Evolutionary conservation across 495 filamentous ascomycete species (phyloP).

Genomic region (Parachaetomium inaequale): DNA sequence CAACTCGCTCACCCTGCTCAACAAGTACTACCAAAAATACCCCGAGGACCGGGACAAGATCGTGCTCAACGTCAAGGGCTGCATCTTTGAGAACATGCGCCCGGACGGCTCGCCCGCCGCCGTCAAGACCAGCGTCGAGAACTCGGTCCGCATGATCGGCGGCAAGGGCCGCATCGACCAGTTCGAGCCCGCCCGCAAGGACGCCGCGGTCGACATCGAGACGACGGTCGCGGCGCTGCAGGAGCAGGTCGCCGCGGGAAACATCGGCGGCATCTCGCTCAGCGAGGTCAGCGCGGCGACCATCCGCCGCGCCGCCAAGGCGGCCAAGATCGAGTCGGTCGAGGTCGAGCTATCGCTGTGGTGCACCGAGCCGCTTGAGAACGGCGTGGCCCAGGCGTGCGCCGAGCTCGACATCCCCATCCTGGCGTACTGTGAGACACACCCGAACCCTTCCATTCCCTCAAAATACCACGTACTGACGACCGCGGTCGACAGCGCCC

Average conservation of each 20-base stretch:
- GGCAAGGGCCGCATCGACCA: conserved; percentile 80
- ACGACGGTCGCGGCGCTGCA: conserved; percentile 52
- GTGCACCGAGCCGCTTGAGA: conserved; percentile 61
- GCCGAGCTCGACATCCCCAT: conserved; percentile 69
- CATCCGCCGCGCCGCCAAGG: conserved; percentile 65
- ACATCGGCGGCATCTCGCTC: conserved; percentile 71
- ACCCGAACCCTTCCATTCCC: neutral
- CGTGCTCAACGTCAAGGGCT: conserved; percentile 64
- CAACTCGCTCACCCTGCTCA: conserved; percentile 64
- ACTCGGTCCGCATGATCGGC: conserved; percentile 58
- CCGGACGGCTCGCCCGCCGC: conserved; percentile 60
- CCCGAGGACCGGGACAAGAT: conserved; percentile 66
- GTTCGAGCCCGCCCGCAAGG: conserved; percentile 74
- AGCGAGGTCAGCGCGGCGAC: conserved; percentile 72
- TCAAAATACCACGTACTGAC: neutral
- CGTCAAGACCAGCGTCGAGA: conserved; percentile 65
- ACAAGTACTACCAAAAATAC: conserved; percentile 63
- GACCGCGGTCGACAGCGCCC: conserved; percentile 8
- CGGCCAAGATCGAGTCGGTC: conserved; percentile 67
- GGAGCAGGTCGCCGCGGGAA: conserved; percentile 64
- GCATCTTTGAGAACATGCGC: conserved; percentile 31
- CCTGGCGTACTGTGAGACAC: conserved; percentile 60
- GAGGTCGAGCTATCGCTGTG: conserved; percentile 82
- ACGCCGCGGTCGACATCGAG: conserved; percentile 53
- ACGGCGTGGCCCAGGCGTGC: conserved; percentile 69